Evolutionary conservation across 495 filamentous ascomycete species (phyloP).

Genomic region (Aspergillus incahuasiensis): DNA sequence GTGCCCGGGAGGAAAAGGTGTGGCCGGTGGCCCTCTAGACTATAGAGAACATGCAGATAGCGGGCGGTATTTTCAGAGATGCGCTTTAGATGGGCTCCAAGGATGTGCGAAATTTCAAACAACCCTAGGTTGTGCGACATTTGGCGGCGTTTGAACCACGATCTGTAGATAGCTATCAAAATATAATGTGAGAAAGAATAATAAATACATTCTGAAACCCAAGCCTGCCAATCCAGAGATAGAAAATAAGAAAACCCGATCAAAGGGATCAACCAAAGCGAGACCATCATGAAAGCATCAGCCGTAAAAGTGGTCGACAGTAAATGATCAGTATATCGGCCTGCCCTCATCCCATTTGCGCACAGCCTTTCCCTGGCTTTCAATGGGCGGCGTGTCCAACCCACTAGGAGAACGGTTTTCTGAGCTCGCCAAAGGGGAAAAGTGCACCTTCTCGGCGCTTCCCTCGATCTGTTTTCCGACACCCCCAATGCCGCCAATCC

Average conservation of each 20-base stretch:
- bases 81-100: neutral
- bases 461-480: slow-evolving; percentile 43
- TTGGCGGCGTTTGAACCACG: neutral
- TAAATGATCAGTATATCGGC: slow-evolving; percentile 53
- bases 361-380: slow-evolving; percentile 29
- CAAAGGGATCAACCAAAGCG: neutral
- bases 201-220: slow-evolving; percentile 1
- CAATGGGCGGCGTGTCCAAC: slow-evolving; percentile 15
- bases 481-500: slow-evolving; percentile 69
- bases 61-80: neutral
- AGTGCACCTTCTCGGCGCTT: slow-evolving; percentile 38
- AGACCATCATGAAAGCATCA: slow-evolving; percentile 13
- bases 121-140: neutral
- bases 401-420: slow-evolving; percentile 37
- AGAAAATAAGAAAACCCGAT: neutral
- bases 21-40: neutral
- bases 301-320: neutral
- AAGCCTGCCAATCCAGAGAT: neutral
- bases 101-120: neutral
- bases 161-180: neutral
- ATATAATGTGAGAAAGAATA: neutral
- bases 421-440: slow-evolving; percentile 23
- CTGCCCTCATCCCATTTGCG: slow-evolving; percentile 60
- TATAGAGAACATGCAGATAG: neutral
- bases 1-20: neutral